Evolutionary conservation across 2,329 filamentous ascomycete species (phyloP), one percentile per base, ranked within the genome.

Genomic region (Lithohypha guttulata): DNA sequence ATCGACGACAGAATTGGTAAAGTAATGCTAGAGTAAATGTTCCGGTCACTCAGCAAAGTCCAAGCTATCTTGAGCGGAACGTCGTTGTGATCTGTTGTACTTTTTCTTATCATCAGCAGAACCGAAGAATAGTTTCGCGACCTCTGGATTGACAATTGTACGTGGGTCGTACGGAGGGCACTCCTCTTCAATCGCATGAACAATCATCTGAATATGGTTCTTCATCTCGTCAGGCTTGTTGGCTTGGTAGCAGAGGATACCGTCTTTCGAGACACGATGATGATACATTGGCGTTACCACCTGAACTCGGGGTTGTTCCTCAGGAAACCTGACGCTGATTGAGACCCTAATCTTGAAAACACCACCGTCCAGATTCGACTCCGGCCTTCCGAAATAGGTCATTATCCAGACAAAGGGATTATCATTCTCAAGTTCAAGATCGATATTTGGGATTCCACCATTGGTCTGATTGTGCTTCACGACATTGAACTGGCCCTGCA

Each of bases 341-440:
- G 69, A 70, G 40, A 96, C 69, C 52, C 71, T 80, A 58, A 95
- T 80, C 44, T 75, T 76, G 64, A 96, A 89, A 44, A 96, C 73
- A 2, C 89, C 86, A 11, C 87, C 89, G 51, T 96, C 89, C 2
- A 96, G 73, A 50, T 93, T 86, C 4, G 86, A 93, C 81, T 91
- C 93, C 1, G 86, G 84, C 39, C 80, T 75, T 18, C 91, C 91
- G 56, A 95, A 93, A 57, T 94, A 87, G 1, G 84, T 91, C 43
- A 96, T 59, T 14, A 72, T 61, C 91, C 91, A 96, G 14, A 89
- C 70, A 54, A 95, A 95, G 0, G 89, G 87, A 52, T 95, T 96
- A 26, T 70, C 74, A 47, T 91, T 70, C 20, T 82, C 78, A 5
- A 96, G 66, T 41, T 78, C 74, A 25, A 96, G 64, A 50, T 86